Base-by-base conservation (phyloP, 2,329 filamentous ascomycete species). In the Botryotinia narcissicola region DNA sequence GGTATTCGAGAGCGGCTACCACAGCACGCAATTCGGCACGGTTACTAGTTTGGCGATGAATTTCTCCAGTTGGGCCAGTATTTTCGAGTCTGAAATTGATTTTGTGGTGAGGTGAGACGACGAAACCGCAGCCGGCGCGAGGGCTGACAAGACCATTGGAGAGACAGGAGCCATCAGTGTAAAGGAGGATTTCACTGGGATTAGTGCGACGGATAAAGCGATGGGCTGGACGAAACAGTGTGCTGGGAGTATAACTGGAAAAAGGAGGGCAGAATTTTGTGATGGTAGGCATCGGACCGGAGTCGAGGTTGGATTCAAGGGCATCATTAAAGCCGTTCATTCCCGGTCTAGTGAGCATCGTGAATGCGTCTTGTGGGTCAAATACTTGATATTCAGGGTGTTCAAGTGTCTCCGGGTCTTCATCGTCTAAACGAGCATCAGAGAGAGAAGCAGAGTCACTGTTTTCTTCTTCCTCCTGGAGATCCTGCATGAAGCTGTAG, bases 11-110 rank as follows among this genome's bases (percentile, higher is more conserved):
- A 14, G 84, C 87, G 4, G 83, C 85, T 62, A 88, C 84, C 16
- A 85, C 85, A 9, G 86, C 87, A 12, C 87, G 87, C 9, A 89
- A 82, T 77, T 89, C 86, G 8, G 87, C 88, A 6, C 87, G 82
- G 75, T 87, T 86, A 80, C 83, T 88, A n/a, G 82, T 87, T 75
- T 85, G 84, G 5, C 75, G 69, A 4, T 67, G 32, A 0, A 10
- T 1, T 40, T 67, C 64, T 46, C 77, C 44, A 3, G 32, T 66
- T 10, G 70, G 74, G 1, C 73, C 73, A 16, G 54, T 44, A 25
- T 74, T 69, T 72, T 75, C 68, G 22, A 75, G 71, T 20, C 73
- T 71, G 51, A 75, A 74, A 14, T 7, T 18, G 2, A 46, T 4
- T 32, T 32, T 57, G 4, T 44, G 7, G 1, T 20, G 14, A 12